Percentiles rank a stretch among this genome's conserved stretches.
Evolutionary conservation across 140 eudicot species (phyloP).

Genomic region (Bidens hawaiensis): DNA sequence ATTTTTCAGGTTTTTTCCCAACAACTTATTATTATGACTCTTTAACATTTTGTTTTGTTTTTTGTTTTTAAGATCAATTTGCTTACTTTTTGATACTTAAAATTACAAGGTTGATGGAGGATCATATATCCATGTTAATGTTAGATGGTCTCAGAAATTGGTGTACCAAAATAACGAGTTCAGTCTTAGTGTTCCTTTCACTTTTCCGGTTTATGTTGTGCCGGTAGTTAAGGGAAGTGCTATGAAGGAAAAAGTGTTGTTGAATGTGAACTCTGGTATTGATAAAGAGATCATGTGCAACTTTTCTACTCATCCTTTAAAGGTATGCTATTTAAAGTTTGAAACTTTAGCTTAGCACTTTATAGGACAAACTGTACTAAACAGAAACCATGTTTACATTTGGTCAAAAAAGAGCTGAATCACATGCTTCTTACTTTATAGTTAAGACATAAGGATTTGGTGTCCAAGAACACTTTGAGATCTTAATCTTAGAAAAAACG

Average conservation of each 20-base stretch:
- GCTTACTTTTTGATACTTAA: background rate
- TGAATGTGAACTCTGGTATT: too few species aligned
- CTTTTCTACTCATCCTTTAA: too few species aligned
- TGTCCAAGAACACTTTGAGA: too few species aligned
- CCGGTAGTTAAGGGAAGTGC: constrained; percentile 49
- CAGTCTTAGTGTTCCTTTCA: constrained; percentile 63
- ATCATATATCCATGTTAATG: constrained; percentile 45
- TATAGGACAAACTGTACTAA: too few species aligned
- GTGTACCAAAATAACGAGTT: constrained; percentile 53
- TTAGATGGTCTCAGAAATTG: constrained; percentile 87
- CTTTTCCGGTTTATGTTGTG: constrained; percentile 64
- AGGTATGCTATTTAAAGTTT: constrained; percentile 17
- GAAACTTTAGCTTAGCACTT: background rate
- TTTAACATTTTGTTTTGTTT: background rate
- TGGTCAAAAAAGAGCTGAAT: too few species aligned
- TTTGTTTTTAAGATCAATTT: too few species aligned
- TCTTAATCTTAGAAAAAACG: too few species aligned
- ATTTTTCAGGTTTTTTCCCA: constrained; percentile 45
- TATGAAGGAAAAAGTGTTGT: background rate
- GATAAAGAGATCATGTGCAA: too few species aligned
- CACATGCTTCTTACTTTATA: too few species aligned
- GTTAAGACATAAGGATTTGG: too few species aligned
- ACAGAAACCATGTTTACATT: background rate
- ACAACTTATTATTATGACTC: background rate
- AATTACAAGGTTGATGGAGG: constrained; percentile 80